Evolutionary conservation across 208 protist species (phyloP).

Genomic region (Vickermania spadyakhi): DNA sequence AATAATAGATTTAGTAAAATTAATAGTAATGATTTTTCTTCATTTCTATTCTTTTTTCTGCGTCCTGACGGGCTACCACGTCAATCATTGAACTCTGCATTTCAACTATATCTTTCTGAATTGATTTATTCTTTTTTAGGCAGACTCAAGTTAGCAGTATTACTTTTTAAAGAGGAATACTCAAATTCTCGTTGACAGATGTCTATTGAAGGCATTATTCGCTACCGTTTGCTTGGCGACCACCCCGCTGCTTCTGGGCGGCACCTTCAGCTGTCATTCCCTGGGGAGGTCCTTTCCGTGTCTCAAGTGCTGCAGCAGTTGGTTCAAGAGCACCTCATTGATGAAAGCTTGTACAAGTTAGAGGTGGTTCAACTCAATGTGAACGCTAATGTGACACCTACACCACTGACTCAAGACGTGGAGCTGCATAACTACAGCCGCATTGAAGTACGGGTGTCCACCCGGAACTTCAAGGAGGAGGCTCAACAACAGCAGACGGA

Average conservation of each 20-base stretch:
- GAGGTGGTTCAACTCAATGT: neutral
- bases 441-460: conserved; percentile 47
- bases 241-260: neutral
- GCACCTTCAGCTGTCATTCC: neutral
- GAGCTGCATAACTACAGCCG: conserved; percentile 59
- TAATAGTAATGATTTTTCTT: too few relatives aligned
- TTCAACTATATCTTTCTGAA: too few relatives aligned
- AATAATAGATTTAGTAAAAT: too few relatives aligned
- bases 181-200: too few relatives aligned
- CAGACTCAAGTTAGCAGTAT: too few relatives aligned
- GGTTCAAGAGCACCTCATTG: neutral
- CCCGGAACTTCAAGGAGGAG: conserved; percentile 49
- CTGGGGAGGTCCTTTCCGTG: neutral
- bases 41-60: too few relatives aligned
- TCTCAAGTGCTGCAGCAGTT: neutral
- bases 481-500: conserved; percentile 1
- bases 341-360: neutral
- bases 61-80: too few relatives aligned
- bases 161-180: too few relatives aligned
- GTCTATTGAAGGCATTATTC: conserved; percentile 2
- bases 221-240: neutral
- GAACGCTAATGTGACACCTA: neutral
- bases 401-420: conserved; percentile 2
- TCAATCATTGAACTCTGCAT: too few relatives aligned
- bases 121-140: too few relatives aligned